Evolutionary conservation across 805 yeast species (phyloP).

Genomic region (Yarrowia keelungensis): DNA sequence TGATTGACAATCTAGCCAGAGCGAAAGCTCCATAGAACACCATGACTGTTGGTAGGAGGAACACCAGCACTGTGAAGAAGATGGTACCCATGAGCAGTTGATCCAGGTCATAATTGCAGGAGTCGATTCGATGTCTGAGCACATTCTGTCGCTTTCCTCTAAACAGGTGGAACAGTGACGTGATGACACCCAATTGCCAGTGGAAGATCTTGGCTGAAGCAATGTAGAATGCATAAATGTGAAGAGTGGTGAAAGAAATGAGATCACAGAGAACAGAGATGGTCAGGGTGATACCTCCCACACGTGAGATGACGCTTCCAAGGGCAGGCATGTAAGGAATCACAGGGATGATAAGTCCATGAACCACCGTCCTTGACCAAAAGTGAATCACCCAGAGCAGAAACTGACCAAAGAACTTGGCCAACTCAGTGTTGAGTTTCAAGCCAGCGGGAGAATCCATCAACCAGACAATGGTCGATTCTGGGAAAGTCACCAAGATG

Average conservation of each 20-base stretch:
- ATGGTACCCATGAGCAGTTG: conserved; percentile 88
- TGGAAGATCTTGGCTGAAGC: conserved; percentile 80
- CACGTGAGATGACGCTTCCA: conserved; percentile 52
- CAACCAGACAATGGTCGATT: conserved; percentile 58
- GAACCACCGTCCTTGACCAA: conserved; percentile 54
- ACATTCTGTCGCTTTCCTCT: conserved; percentile 89
- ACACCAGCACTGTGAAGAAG: conserved; percentile 77
- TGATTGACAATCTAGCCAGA: conserved; percentile 59
- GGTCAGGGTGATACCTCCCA: conserved; percentile 72
- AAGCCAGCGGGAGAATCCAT: conserved; percentile 93
- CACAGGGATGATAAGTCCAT: conserved; percentile 41
- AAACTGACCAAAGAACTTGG: conserved; percentile 83
- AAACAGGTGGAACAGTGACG: conserved; percentile 81
- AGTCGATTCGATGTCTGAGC: conserved; percentile 83
- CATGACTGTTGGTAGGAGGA: conserved; percentile 83
- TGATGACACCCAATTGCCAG: conserved; percentile 71
- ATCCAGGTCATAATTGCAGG: conserved; percentile 82
- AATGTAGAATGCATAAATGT: conserved; percentile 75
- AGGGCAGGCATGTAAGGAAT: conserved; percentile 49
- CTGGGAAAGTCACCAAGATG: conserved; percentile 50
- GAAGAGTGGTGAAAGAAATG: conserved; percentile 67
- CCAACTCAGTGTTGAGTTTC: conserved; percentile 85
- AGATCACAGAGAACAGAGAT: conserved; percentile 72
- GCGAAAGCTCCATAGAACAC: conserved; percentile 85
- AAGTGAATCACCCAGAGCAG: conserved; percentile 83